Evolutionary conservation across 2,329 filamentous ascomycete species (phyloP), one percentile per base, ranked within the genome.

Genomic region (Ophiobolus disseminans): DNA sequence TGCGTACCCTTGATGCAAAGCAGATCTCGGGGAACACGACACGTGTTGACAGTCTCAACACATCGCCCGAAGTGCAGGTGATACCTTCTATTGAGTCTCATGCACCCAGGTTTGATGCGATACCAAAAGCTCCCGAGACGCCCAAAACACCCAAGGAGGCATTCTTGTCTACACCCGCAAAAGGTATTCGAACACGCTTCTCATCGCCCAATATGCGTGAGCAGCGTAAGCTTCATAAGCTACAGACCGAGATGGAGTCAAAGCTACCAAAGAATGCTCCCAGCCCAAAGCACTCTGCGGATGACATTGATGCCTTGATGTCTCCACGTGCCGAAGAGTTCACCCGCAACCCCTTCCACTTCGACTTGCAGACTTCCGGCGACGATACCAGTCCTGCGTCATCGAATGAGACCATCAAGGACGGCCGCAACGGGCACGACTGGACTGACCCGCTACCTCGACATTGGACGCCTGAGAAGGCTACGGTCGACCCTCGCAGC

Each of bases 271-370:
- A 58, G 20, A 60, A 61, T 23, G 48, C 60, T 5, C 55, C 64
- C 3, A 48, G 55, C 20, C 58, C 60, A 28, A 58, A 65, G 20
- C 68, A 69, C 40, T 50, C 68, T 16, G 57, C 60, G 16, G 70
- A 73, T 68, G 74, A 63, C 73, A 73, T 51, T 9, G 81, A 85
- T 37, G 77, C 84, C 10, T 73, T 89, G 8, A 81, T 90, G 78
- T 91, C 88, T 2, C 89, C 89, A 0, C 82, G 88, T 34, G 85
- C 80, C 1, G 86, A 88, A 62, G 84, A 86, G 13, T 91, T 91
- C 78, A 90, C 86, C 2, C 83, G 81, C 30, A 75, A 74, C 38
- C 72, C 72, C 1, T 74, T 74, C 50, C 72, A 73, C 46, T 43
- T 73, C 34, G 66, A 73, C 14, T 45, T 74, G 0, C 56, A 53